Evolutionary conservation across 192 early-diverging fungal species (phyloP), one percentile per base, ranked within the genome.

Genomic region (Backusella westeae): DNA sequence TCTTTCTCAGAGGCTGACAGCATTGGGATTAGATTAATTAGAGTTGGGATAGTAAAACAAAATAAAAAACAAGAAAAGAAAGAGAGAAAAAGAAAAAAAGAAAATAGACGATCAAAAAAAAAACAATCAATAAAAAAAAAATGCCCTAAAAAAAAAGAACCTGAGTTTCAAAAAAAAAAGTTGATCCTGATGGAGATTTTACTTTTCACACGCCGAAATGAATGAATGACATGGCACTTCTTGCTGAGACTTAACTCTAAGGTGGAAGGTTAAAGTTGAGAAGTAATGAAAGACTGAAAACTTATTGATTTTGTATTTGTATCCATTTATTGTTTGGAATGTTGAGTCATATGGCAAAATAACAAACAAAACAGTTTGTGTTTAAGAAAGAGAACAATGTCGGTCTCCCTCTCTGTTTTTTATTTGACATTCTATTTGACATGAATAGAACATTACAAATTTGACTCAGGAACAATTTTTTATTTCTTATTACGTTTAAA

Each of bases 1-100:
- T 75, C 73, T 44, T 75, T 63, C 12, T 63, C 39, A 29, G 42
- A 34, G 34, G 34, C 53, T 36, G 71, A 75, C 23, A 71, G 26
- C 69, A 71, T 71, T 69, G 34, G 21, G n/a, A 56, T 32, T 56
- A 56, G 21, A 23, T 3, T 26, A 21, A 56, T 56, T 56, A 56
- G 53, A 56, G 53, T 56, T 56, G 34, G 66, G 17, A 35, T 34
- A 67, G 15, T 26, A 67, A 71, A 71, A 71, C 35, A 19, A 69
- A 35, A 44, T 17, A 44, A 44, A 44, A 17, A 44, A 44, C 12
- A 44, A 14, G 32, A 12, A 34, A 67, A 17, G 38, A 69, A 39
- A 36, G 38, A 39, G 38, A 39, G 35, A 17, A 21, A 44, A 70
- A 42, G 38, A 71, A 71, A 71, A 42, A 44, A 71, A 44, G 42